phyloP scores from a whole-genome alignment of 2,329 filamentous ascomycete genomes.

The Scedosporium apiospermum region DNA sequence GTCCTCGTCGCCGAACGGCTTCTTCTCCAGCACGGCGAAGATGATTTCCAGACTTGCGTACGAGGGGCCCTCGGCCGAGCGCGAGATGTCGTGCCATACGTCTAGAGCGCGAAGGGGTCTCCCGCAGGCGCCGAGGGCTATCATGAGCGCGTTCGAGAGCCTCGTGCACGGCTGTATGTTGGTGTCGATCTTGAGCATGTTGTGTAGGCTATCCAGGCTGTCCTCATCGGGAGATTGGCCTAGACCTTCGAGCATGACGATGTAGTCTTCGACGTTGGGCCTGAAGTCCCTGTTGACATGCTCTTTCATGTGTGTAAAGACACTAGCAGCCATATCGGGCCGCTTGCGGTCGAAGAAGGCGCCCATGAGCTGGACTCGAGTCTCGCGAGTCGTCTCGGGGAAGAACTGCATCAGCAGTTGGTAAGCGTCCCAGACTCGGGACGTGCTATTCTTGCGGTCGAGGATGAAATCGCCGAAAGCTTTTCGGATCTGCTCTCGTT shows the following conservation, averaged over 20 bases:
- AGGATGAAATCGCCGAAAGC: constrained; percentile 60
- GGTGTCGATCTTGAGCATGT: constrained; percentile 91
- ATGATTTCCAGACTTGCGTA: constrained; percentile 73
- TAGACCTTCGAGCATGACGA: constrained; percentile 67
- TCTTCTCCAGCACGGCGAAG: constrained; percentile 66
- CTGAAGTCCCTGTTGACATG: constrained; percentile 53
- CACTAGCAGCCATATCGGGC: constrained; percentile 73
- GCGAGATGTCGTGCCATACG: constrained; percentile 79
- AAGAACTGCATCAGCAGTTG: constrained; percentile 57
- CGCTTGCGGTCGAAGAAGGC: constrained; percentile 69
- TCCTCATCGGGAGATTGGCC: constrained; percentile 44
- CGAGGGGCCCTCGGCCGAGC: constrained; percentile 74
- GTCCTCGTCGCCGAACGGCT: constrained; percentile 45
- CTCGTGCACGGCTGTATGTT: constrained; percentile 65
- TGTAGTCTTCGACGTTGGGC: constrained; percentile 67
- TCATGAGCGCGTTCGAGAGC: constrained; percentile 77
- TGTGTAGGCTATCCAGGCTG: constrained; percentile 68
- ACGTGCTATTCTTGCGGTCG: constrained; percentile 51
- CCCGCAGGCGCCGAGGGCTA: constrained; percentile 67
- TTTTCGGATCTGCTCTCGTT: constrained; percentile 57
- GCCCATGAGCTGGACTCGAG: constrained; percentile 67
- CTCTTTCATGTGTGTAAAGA: constrained; percentile 92
- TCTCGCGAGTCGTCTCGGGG: constrained; percentile 52
- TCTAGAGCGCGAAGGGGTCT: constrained; percentile 58
- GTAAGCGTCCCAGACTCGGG: constrained; percentile 56